A percentile compares a stretch with the other conserved stretches of the same genome.
These are phyloP conservation scores for Moesziomyces antarcticus DNA, from an alignment of 1,284 basidiomycete genomes.

Conservation along the genomic window DNA sequence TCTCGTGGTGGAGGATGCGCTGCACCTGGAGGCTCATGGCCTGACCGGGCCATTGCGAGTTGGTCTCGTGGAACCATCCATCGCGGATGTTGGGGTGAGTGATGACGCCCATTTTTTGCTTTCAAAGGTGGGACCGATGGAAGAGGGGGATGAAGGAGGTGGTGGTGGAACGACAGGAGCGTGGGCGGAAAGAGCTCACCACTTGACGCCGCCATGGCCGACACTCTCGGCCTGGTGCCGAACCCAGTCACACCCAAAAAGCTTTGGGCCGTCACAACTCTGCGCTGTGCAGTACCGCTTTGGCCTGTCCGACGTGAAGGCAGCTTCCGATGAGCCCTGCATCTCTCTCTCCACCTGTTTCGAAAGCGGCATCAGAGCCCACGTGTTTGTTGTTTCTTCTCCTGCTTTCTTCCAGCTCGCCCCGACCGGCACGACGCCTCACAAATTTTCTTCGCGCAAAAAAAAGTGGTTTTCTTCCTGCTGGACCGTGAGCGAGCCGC, in stretches of 20 bases:
- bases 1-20: slow-evolving; percentile 93
- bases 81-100: slow-evolving; percentile 73
- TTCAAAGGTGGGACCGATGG: slow-evolving; percentile 1
- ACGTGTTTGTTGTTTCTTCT: background rate
- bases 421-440: background rate
- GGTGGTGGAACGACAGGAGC: slow-evolving; percentile 8
- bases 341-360: background rate
- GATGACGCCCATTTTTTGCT: slow-evolving; percentile 56
- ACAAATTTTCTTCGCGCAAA: slow-evolving; percentile 38
- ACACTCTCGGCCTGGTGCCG: background rate
- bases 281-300: no score
- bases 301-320: no score
- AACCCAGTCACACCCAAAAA: background rate
- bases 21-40: slow-evolving; percentile 74
- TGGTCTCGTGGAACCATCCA: slow-evolving; percentile 97
- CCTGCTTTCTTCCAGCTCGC: background rate
- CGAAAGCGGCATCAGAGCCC: background rate
- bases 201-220: background rate
- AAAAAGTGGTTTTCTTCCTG: slow-evolving; percentile 13
- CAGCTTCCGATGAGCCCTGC: no score
- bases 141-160: slow-evolving; percentile 2
- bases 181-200: slow-evolving; percentile 12
- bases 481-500: slow-evolving; percentile 21
- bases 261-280: background rate
- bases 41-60: slow-evolving; percentile 90